These are phyloP conservation scores for Strobilomyces dryophilus DNA, from an alignment of 768 basidiomycete species.

Conservation along the genomic window DNA sequence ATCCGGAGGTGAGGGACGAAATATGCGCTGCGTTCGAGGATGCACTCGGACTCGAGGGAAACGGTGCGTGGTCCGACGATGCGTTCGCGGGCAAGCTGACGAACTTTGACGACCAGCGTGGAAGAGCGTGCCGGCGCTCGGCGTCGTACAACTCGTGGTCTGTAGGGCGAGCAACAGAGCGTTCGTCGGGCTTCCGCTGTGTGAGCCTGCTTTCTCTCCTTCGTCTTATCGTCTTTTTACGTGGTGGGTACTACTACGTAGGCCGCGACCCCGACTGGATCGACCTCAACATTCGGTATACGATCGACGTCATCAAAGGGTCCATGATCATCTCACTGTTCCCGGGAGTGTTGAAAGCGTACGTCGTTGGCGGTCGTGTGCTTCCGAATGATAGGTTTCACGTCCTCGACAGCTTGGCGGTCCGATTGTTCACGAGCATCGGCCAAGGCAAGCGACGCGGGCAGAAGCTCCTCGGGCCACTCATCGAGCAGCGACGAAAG, in stretches of 20 bases:
- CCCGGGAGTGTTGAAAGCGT: background rate
- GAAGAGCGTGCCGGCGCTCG: conserved; percentile 28
- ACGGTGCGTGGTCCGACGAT: background rate
- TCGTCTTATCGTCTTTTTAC: background rate
- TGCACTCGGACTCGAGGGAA: conserved; percentile 1
- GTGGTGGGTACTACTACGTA: background rate
- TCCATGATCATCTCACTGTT: background rate
- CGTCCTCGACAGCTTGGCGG: background rate
- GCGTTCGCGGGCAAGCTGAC: background rate
- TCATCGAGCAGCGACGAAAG: conserved; percentile 28
- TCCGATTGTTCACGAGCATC: background rate
- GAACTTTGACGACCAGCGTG: conserved; percentile 31
- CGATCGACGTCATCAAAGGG: conserved; percentile 22
- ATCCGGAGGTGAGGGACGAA: background rate
- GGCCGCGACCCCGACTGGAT: conserved; percentile 39
- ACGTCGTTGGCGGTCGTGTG: background rate
- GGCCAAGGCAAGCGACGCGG: conserved; percentile 1
- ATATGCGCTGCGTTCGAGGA: background rate
- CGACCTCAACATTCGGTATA: conserved; percentile 28
- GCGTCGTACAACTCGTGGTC: conserved; percentile 32
- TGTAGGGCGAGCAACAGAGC: conserved; percentile 41
- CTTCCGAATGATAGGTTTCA: background rate
- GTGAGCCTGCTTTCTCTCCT: conserved; percentile 20
- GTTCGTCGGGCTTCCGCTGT: conserved; percentile 47
- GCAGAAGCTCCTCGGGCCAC: conserved; percentile 21